A percentile compares a stretch with the other conserved stretches of the same genome.
Evolutionary conservation across 306 rosid genomes (phyloP).

Genomic region (Cyamopsis tetragonoloba): DNA sequence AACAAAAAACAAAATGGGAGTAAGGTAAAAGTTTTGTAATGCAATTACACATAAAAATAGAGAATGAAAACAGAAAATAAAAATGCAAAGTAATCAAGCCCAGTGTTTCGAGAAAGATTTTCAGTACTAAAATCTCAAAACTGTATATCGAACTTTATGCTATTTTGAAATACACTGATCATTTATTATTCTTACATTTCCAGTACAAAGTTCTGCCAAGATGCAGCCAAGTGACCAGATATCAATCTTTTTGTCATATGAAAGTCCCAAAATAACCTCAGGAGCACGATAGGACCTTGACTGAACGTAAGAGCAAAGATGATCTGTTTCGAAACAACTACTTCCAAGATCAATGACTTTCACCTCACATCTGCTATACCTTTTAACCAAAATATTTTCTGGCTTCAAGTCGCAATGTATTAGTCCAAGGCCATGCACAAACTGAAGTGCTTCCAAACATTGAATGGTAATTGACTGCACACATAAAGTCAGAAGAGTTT

Average conservation of each 20-base stretch:
- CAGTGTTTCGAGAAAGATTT: neutral
- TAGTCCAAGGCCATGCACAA: conserved; percentile 77
- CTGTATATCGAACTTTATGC: neutral
- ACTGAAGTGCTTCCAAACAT: conserved; percentile 81
- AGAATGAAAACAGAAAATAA: no score
- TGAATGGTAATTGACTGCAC: conserved; percentile 90
- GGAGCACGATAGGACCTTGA: conserved; percentile 94
- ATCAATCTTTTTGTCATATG: conserved; percentile 83
- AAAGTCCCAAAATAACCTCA: conserved; percentile 87
- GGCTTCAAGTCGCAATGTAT: conserved; percentile 92
- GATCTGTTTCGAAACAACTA: conserved; percentile 93
- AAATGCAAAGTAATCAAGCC: no score
- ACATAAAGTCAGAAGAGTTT: conserved; percentile 1
- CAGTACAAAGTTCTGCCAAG: conserved; percentile 88
- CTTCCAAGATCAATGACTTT: conserved; percentile 96
- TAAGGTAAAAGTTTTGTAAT: no score
- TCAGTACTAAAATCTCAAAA: neutral
- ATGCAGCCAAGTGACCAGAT: conserved; percentile 95
- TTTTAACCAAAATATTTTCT: conserved; percentile 87
- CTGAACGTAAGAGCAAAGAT: conserved; percentile 85
- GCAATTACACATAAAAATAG: no score
- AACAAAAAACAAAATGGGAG: no score
- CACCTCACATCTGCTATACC: conserved; percentile 94
- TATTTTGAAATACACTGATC: conserved; percentile 2
- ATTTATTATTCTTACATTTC: conserved; percentile 65